Evolutionary conservation across 139 green algal species (phyloP).

Genomic region (Chlorella vulgaris): DNA sequence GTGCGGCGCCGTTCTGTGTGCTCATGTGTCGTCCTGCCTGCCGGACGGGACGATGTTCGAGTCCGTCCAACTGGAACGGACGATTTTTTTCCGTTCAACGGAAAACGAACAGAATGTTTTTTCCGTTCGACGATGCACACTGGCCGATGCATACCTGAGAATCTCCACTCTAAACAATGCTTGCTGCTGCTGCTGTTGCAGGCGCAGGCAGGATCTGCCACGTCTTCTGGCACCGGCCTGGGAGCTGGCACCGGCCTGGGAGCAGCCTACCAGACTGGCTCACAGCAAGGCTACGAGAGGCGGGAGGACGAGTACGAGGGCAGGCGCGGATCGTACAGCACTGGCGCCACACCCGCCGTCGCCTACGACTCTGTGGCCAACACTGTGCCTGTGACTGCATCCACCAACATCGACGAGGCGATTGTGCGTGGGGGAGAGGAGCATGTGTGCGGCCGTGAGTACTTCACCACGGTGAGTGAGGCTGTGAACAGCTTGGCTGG

Average conservation of each 20-base stretch:
- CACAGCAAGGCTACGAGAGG: constrained; percentile 16
- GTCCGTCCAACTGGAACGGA: too few relatives aligned
- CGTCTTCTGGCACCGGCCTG: neutral
- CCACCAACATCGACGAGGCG: too few relatives aligned
- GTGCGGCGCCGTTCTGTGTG: too few relatives aligned
- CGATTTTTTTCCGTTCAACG: too few relatives aligned
- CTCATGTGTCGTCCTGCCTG: too few relatives aligned
- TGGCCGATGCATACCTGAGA: too few relatives aligned
- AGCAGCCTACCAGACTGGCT: constrained; percentile 5
- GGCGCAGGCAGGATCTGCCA: neutral
- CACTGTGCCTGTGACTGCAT: neutral
- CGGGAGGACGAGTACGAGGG: constrained; percentile 2
- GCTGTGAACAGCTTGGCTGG: too few relatives aligned
- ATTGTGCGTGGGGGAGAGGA: neutral
- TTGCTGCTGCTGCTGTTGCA: neutral
- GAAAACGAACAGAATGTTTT: too few relatives aligned
- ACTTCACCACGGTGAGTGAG: constrained; percentile 36
- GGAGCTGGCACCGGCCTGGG: neutral
- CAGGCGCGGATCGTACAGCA: neutral
- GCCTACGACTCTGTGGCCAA: neutral
- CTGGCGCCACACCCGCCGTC: neutral
- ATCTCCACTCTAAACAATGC: too few relatives aligned
- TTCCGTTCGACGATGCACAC: too few relatives aligned
- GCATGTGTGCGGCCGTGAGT: constrained; percentile 29
- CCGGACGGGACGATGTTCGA: too few relatives aligned